Conservation (phyloP, 129 eudicot genomes). For the Escallonia rubra region DNA sequence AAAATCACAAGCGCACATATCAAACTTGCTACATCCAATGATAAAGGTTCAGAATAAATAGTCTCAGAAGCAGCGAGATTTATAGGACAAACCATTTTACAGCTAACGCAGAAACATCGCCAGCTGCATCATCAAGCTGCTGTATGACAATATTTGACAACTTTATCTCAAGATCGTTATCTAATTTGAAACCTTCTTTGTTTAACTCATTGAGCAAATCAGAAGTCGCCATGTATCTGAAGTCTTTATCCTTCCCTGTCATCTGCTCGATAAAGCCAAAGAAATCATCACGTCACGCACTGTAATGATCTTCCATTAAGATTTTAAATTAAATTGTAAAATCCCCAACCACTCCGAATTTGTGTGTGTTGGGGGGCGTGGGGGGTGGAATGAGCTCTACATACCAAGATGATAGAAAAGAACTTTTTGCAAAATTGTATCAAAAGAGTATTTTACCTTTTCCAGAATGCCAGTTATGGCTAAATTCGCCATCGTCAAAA, state of each 20-base stretch:
- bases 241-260: conserved; percentile 98
- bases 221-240: conserved; percentile 98
- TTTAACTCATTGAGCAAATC: conserved; percentile 86
- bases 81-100: conserved; percentile 69
- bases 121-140: conserved; percentile 98
- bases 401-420: neutral
- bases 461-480: conserved; percentile 81
- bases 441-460: conserved; percentile 48
- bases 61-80: neutral
- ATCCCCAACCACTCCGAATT: neutral
- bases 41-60: neutral
- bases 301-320: neutral
- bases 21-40: neutral
- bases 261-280: conserved; percentile 44
- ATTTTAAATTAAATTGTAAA: neutral
- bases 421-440: no score
- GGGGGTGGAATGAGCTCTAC: neutral
- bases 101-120: conserved; percentile 97
- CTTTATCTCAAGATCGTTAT: conserved; percentile 73
- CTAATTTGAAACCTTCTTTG: conserved; percentile 86
- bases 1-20: neutral
- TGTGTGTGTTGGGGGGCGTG: no score
- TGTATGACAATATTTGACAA: conserved; percentile 76
- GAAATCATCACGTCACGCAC: conserved; percentile 4
- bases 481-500: conserved; percentile 61